Base-by-base conservation (phyloP, 805 yeast genomes). In the Kodamaea nitidulidarum region DNA sequence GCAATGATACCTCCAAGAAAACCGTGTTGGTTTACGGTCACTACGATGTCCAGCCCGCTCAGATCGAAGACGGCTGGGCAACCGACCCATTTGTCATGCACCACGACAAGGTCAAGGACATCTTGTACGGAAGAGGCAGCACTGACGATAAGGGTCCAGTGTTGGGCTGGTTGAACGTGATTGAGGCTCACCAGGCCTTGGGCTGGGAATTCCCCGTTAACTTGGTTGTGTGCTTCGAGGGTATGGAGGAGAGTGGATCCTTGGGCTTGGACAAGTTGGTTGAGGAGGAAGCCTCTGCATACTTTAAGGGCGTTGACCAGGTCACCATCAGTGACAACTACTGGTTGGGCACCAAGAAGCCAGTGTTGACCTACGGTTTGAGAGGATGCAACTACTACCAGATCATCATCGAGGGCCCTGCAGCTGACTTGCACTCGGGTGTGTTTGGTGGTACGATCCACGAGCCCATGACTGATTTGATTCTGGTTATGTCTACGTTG, bases 131-230 rank as follows among this genome's bases (percentile, higher is more conserved):
- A 35, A 80, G 99, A 65, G 99, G 99, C 32, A 71, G 96, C 15
- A 85, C 97, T 30, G 99, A 93, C 60, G 99, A 93, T 61, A 93
- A 95, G 65, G 99, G 98, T 22, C 99, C 99, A 26, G 95, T 93
- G 32, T 72, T 90, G 52, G 97, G 96, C 39, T 93, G 99, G 99
- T 75, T 93, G 60, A 91, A 93, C 60, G 83, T 81, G 29, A 73
- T 93, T 31, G 84, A 90, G 67, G 97, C 98, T 11, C 97, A 93
- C 67, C 80, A 75, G 41, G 84, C 80, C 50, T 75, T 87, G 41
- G 88, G 87, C 15, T 56, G 86, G 55, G 96, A 90, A 47, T 73
- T 93, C 42, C 99, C 99, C 14, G 97, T 93, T 46, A 93, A 93
- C 68, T 66, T 93, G 52, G 76, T 88, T 36, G 83, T 85, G 60